Evolutionary conservation across 2,329 filamentous ascomycete genomes (phyloP).

Genomic region (Claviceps monticola): DNA sequence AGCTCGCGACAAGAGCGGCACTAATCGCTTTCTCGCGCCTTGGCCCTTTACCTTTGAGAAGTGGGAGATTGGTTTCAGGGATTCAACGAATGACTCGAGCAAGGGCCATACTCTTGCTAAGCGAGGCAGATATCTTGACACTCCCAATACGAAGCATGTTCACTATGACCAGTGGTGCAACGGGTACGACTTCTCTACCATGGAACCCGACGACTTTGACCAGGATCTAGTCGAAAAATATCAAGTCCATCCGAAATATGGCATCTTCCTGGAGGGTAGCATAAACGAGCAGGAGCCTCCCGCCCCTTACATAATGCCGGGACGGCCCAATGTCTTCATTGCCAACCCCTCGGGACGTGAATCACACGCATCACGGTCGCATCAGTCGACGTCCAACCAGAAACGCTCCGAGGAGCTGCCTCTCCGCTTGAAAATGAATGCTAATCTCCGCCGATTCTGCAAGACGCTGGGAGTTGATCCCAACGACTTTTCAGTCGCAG

Average conservation of each 20-base stretch:
- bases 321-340: conserved; percentile 35
- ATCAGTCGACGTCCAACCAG: conserved; percentile 21
- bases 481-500: conserved; percentile 20
- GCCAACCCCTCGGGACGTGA: conserved; percentile 32
- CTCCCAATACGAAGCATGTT: conserved; percentile 38
- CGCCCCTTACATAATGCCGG: conserved; percentile 27
- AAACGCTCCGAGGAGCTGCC: conserved; percentile 20
- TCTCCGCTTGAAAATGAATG: conserved; percentile 20
- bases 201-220: conserved; percentile 36
- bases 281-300: conserved; percentile 29
- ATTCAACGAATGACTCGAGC: conserved; percentile 41
- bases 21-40: conserved; percentile 38
- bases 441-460: conserved; percentile 24
- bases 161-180: conserved; percentile 41
- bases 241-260: conserved; percentile 37
- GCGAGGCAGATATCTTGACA: conserved; percentile 39
- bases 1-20: conserved; percentile 28
- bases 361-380: conserved; percentile 33
- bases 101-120: conserved; percentile 38
- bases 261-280: conserved; percentile 36
- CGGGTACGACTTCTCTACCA: conserved; percentile 37
- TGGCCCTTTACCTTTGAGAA: conserved; percentile 33
- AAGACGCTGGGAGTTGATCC: conserved; percentile 18
- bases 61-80: conserved; percentile 45
- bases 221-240: conserved; percentile 34